Base-by-base conservation (phyloP, 2,329 filamentous ascomycete genomes). In the Plenodomus biglobosus region DNA sequence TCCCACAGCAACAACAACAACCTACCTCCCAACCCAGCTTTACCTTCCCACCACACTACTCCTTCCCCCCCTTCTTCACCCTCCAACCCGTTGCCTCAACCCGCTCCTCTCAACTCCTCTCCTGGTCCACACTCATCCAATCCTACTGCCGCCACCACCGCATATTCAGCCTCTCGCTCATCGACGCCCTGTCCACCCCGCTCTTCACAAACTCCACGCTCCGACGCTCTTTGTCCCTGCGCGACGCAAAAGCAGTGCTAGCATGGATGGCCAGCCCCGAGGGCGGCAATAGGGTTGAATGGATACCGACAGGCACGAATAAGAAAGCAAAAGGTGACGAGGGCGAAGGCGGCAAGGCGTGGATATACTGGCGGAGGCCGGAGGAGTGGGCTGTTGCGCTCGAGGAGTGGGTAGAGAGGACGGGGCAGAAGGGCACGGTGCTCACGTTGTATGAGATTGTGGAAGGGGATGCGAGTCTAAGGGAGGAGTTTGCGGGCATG, bases 391-490 rank as follows among this genome's bases (percentile, higher is more conserved):
- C 91, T 2, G 82, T 80, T 27, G 68, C 85, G 50, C 76, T 97
- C 36, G 87, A 87, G 70, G 81, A 78, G 37, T 97, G 90, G 85
- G 87, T 83, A 11, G 92, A 97, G 22, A 84, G 85, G 53, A 96
- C 91, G 52, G 94, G 85, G 3, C 92, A 96, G 78, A 92, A 88
- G 77, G 90, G 90, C 19, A 84, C 82, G 11, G 92, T 99, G 46
- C 73, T 99, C 66, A 99, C 94, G 47, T 78, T 99, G 19, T 97
- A 96, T 72, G 94, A 99, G 76, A 76, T 99, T 63, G 81, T 84
- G 1, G 85, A 96, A 71, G 90, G 92, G n/a, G 92, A 97, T 65
- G 86, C 80, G 22, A 90, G 88, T 2, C 73, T 78, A 48, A 84
- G 59, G 19, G 67, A 71, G 64, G 90, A 95, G 60, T 90, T 95